Evolutionary conservation across 2,329 filamentous ascomycete genomes (phyloP).

Genomic region (Aspergillus oerlinghausenensis): DNA sequence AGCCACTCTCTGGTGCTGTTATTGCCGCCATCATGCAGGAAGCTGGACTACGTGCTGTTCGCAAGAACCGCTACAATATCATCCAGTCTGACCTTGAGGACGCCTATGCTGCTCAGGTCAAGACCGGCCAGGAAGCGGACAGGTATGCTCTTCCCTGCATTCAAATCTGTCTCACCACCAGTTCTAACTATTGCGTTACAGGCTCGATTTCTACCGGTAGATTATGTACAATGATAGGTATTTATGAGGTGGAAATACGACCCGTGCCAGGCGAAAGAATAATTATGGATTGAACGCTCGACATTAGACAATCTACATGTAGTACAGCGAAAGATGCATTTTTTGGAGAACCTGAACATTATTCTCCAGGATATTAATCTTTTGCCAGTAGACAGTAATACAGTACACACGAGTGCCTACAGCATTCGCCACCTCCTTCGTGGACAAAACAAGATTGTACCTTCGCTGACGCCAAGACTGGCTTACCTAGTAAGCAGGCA

Average conservation of each 20-base stretch:
- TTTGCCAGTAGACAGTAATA: not conserved
- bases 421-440: not conserved
- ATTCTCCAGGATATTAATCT: conserved; percentile 7
- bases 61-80: conserved; percentile 99
- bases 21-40: conserved; percentile 99
- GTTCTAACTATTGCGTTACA: conserved; percentile 51
- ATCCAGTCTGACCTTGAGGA: conserved; percentile 96
- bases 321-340: conserved; percentile 13
- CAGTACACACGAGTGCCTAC: not conserved
- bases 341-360: not conserved
- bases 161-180: conserved; percentile 1
- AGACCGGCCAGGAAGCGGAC: conserved; percentile 67
- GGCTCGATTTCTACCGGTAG: conserved; percentile 86
- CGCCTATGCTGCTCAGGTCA: conserved; percentile 94
- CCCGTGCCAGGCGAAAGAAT: conserved; percentile 19
- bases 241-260: conserved; percentile 10
- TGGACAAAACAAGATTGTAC: not conserved
- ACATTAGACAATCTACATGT: conserved; percentile 16
- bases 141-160: conserved; percentile 40
- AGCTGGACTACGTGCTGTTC: conserved; percentile 84
- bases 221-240: conserved; percentile 2
- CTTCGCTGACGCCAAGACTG: not conserved
- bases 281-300: conserved; percentile 28
- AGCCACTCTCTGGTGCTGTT: conserved; percentile 88
- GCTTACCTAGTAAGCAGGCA: not conserved